These are phyloP conservation scores for Aspergillus pseudonomiae DNA, from an alignment of 2,329 filamentous ascomycete species.

Conservation along the genomic window DNA sequence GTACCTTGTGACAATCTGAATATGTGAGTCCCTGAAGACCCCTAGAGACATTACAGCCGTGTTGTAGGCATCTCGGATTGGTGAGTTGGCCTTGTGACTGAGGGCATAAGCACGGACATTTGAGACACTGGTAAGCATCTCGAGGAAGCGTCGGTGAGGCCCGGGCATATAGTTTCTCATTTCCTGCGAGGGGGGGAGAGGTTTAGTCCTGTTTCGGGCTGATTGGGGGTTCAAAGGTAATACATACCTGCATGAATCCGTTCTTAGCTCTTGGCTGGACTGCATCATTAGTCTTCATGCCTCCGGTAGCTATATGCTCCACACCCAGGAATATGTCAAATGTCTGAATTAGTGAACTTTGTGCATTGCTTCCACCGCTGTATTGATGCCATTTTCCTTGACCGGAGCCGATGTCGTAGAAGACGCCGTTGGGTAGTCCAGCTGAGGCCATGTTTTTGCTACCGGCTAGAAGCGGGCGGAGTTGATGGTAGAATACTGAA, in stretches of 20 bases:
- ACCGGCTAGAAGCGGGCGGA: conserved; percentile 56
- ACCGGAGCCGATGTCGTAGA: conserved; percentile 55
- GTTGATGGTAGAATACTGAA: conserved; percentile 54
- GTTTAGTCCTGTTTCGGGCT: neutral
- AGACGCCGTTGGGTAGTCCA: conserved; percentile 55
- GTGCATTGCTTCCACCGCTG: conserved; percentile 58
- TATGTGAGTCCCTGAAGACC: conserved; percentile 54
- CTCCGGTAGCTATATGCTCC: conserved; percentile 48
- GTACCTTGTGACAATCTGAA: conserved; percentile 57
- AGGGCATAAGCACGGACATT: conserved; percentile 52
- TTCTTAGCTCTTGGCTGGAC: conserved; percentile 24
- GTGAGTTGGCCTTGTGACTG: conserved; percentile 32
- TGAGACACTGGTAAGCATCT: conserved; percentile 47
- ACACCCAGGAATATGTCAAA: conserved; percentile 58
- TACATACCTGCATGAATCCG: conserved; percentile 35
- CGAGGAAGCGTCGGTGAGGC: conserved; percentile 54
- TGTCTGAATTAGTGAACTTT: conserved; percentile 58
- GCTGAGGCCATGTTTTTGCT: conserved; percentile 58
- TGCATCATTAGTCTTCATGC: conserved; percentile 22
- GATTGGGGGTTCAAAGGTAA: no score
- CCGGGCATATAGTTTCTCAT: conserved; percentile 61
- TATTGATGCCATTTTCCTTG: conserved; percentile 54
- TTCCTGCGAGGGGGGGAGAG: conserved; percentile 38
- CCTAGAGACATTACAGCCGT: conserved; percentile 49
- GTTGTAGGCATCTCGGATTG: conserved; percentile 50